A percentile compares a stretch with the other conserved stretches of the same genome.
These are phyloP conservation scores for Lipomyces orientalis DNA, from an alignment of 805 yeast species.

Conservation along the genomic window DNA sequence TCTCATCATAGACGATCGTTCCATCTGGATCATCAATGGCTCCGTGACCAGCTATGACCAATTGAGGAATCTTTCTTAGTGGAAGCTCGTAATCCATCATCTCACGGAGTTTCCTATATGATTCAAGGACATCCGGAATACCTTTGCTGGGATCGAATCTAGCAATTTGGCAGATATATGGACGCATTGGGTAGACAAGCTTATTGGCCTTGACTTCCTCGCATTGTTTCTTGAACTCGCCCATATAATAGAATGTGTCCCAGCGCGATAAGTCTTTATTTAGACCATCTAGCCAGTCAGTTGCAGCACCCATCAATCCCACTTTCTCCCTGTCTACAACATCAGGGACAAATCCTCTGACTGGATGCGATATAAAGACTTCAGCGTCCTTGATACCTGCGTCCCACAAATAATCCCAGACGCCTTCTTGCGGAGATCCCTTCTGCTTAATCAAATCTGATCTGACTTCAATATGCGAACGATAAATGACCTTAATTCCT, in stretches of 20 bases:
- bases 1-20: slow-evolving; percentile 29
- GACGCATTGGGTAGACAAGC: slow-evolving; percentile 35
- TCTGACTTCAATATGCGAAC: slow-evolving; percentile 37
- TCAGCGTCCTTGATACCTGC: slow-evolving; percentile 36
- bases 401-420: slow-evolving; percentile 35
- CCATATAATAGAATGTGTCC: slow-evolving; percentile 35
- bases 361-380: slow-evolving; percentile 37
- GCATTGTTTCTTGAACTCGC: slow-evolving; percentile 31
- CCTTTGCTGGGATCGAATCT: slow-evolving; percentile 39
- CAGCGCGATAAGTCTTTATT: slow-evolving; percentile 32
- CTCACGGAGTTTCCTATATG: slow-evolving; percentile 29
- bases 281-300: slow-evolving; percentile 38
- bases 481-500: slow-evolving; percentile 33
- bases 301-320: slow-evolving; percentile 35
- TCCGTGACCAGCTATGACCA: slow-evolving; percentile 37
- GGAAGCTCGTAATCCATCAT: slow-evolving; percentile 36
- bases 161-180: slow-evolving; percentile 36
- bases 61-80: slow-evolving; percentile 36
- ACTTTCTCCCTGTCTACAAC: slow-evolving; percentile 26
- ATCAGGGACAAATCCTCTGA: slow-evolving; percentile 35
- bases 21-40: slow-evolving; percentile 39
- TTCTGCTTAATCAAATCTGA: slow-evolving; percentile 29
- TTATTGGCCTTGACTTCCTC: slow-evolving; percentile 33
- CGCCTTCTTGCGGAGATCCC: slow-evolving; percentile 35
- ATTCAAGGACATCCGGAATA: slow-evolving; percentile 35